Percentiles rank a stretch among this genome's conserved stretches.
These are phyloP conservation scores for Fusarium sp. DNA, from an alignment of 2,329 filamentous ascomycete species.

Conservation along the genomic window DNA sequence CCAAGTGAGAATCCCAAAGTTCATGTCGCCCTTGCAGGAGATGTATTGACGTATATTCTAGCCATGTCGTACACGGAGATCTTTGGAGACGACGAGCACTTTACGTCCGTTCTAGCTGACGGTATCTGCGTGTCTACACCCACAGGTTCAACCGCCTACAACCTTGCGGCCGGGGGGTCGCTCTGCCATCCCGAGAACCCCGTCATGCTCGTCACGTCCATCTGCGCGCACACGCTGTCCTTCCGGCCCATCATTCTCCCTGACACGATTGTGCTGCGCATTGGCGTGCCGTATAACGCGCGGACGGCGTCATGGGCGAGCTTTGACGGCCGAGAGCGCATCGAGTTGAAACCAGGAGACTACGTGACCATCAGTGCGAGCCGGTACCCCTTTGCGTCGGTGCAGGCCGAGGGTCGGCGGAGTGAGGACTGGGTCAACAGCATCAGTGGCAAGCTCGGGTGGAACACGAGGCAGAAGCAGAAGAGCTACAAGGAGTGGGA, in stretches of 20 bases:
- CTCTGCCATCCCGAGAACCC: conserved; percentile 97
- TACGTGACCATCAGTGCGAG: conserved; percentile 89
- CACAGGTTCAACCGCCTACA: conserved; percentile 95
- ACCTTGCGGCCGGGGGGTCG: conserved; percentile 94
- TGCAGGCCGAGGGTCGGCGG: conserved; percentile 77
- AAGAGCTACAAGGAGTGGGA: conserved; percentile 72
- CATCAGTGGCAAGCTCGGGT: conserved; percentile 83
- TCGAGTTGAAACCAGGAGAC: conserved; percentile 84
- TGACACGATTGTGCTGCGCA: conserved; percentile 92
- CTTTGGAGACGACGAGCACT: conserved; percentile 95
- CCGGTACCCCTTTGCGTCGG: conserved; percentile 84
- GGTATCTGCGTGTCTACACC: conserved; percentile 95
- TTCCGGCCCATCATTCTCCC: conserved; percentile 98
- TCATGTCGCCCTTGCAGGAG: conserved; percentile 5
- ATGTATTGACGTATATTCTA: conserved; percentile 53
- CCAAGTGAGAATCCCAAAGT: conserved; percentile 74
- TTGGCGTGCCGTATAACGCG: conserved; percentile 96
- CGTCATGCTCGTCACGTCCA: conserved; percentile 93
- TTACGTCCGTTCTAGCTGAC: conserved; percentile 93
- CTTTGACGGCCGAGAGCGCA: conserved; percentile 92
- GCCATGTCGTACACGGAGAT: conserved; percentile 94
- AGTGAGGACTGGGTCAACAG: conserved; percentile 88
- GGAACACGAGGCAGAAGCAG: conserved; percentile 86
- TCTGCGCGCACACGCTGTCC: conserved; percentile 94
- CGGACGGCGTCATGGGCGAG: conserved; percentile 95